Evolutionary conservation across 306 rosid species (phyloP).

Genomic region (Potentilla sterilis): DNA sequence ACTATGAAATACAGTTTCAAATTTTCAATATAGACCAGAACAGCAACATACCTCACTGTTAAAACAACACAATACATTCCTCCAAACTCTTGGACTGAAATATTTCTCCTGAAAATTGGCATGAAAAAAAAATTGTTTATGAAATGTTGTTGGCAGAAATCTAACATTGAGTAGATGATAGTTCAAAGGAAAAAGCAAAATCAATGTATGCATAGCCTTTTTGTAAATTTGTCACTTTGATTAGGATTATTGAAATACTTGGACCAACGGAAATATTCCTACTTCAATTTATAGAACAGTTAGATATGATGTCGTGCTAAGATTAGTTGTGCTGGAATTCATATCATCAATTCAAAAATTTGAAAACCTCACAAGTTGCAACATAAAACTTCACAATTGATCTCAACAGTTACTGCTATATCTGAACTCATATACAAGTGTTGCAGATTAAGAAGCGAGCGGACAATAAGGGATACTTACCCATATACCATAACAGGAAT

Average conservation of each 20-base stretch:
- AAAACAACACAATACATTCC: constrained; percentile 99
- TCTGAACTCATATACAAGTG: background rate
- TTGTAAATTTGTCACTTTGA: background rate
- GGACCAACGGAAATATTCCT: background rate
- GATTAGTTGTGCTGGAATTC: background rate
- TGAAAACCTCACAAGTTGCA: background rate
- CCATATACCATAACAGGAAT: constrained; percentile 99
- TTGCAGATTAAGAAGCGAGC: background rate
- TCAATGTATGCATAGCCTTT: background rate
- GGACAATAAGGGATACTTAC: constrained; percentile 39
- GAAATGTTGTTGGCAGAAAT: background rate
- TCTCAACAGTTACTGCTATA: background rate
- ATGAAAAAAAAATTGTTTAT: background rate
- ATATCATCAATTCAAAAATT: background rate
- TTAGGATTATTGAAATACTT: background rate
- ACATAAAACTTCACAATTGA: background rate
- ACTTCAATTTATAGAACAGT: no score
- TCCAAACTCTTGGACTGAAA: constrained; percentile 97
- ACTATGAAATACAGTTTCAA: background rate
- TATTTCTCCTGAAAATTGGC: constrained; percentile 81
- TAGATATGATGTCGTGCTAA: background rate
- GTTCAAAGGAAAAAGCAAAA: background rate
- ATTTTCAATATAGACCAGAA: background rate
- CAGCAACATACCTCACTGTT: constrained; percentile 67
- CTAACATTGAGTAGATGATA: background rate